Percentiles rank a stretch among this genome's conserved stretches.
phyloP scores from a whole-genome alignment of 139 green algal species.

The Coelastrella sp. region DNA sequence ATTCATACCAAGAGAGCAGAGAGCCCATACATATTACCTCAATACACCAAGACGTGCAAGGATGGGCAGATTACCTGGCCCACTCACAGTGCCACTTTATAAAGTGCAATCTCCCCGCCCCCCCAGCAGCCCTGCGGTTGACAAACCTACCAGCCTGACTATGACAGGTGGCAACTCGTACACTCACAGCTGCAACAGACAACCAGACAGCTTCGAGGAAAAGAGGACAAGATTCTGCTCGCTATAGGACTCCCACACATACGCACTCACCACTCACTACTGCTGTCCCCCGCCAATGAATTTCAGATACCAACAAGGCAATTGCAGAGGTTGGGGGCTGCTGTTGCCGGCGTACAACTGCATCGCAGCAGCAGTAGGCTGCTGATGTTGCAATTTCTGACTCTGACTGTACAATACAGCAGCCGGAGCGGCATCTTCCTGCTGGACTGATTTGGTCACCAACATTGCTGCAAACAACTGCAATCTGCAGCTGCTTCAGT shows the following conservation, averaged over 20 bases:
- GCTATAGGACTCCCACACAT: background rate
- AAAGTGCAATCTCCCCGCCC: too few species aligned
- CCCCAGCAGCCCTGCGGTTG: too few species aligned
- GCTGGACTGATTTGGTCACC: background rate
- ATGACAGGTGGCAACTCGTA: background rate
- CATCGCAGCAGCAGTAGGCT: background rate
- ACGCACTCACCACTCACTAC: background rate
- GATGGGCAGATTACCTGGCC: too few species aligned
- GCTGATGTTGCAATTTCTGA: background rate
- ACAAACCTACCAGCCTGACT: too few species aligned
- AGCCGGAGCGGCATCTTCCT: background rate
- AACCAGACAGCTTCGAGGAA: background rate
- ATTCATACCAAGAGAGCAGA: too few species aligned
- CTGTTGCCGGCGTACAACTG: background rate
- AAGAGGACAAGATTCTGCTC: background rate
- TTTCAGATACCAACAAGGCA: background rate
- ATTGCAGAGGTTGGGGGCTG: background rate
- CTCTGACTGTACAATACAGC: background rate
- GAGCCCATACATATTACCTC: too few species aligned
- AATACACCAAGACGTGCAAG: too few species aligned
- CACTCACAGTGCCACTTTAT: too few species aligned
- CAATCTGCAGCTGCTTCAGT: slow-evolving; percentile 10
- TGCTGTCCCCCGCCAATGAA: too few species aligned
- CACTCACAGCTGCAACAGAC: background rate
- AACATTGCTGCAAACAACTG: too few species aligned